Evolutionary conservation across 2,329 filamentous ascomycete species (phyloP), one percentile per base, ranked within the genome.

Genomic region (Lasiodiplodia sp.): DNA sequence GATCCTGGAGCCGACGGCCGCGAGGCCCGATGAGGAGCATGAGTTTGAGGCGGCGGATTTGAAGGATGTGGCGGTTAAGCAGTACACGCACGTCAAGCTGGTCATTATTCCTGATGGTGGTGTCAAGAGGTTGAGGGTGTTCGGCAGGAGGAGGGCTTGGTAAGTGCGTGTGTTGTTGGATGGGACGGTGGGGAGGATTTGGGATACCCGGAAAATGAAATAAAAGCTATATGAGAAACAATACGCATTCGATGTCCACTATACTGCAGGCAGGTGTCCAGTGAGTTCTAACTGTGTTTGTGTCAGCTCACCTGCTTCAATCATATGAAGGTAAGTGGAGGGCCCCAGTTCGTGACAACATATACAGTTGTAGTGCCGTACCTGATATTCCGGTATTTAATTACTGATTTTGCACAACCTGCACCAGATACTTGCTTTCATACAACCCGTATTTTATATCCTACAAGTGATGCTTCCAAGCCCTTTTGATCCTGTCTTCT

Each of bases 31-130:
- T 77, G 83, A 84, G 74, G 91, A 94, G 81, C 91, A 93, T 77
- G 85, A 87, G 71, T 92, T 91, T 76, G 82, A 72, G 64, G 71
- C 38, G 25, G 77, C 81, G 16, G 74, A 73, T 67, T 70, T 84
- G 72, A 77, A 78, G 72, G 75, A 84, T 68, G 83, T 88, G 21
- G 82, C 85, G 72, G 87, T 88, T 47, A 85, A 84, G 76, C 82
- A 84, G 2, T 92, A 93, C 75, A 93, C 91, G 14, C 94, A 96
- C 81, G 89, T 94, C 25, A 97, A 97, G 86, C 84, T 98, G 78
- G 92, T 93, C 40, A 96, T 97, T 78, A 93, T 97, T 73, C 95
- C 95, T 0, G 94, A 98, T 79, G 94, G 95, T 40, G 94, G 95
- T 28, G 92, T 97, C 2, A 97, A 97, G 88, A 85, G 94, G 72